Percentiles rank a stretch among this genome's conserved stretches.
Evolutionary conservation across 345 rosid species (phyloP).

Genomic region (Brassica juncea): DNA sequence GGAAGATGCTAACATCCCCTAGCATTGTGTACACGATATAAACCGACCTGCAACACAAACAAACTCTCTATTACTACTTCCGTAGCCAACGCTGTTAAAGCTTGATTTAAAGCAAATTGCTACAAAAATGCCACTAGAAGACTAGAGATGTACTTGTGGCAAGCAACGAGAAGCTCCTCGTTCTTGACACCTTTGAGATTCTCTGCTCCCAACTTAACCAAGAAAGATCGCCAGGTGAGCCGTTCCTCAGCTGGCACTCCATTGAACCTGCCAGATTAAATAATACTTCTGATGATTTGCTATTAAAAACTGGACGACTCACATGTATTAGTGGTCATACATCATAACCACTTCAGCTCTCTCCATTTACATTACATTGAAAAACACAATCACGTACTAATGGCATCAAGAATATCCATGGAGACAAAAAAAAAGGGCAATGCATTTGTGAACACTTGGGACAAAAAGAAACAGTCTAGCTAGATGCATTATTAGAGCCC

Average conservation of each 20-base stretch:
- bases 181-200: slow-evolving; percentile 88
- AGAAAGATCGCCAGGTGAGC: slow-evolving; percentile 87
- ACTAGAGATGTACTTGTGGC: slow-evolving; percentile 71
- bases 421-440: not conserved
- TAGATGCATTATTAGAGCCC: not conserved
- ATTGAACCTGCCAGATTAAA: slow-evolving; percentile 60
- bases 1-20: slow-evolving; percentile 87
- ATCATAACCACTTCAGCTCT: not conserved
- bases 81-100: not conserved
- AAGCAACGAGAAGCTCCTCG: slow-evolving; percentile 95
- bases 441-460: not conserved
- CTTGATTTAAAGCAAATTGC: not conserved
- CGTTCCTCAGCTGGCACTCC: slow-evolving; percentile 98
- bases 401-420: not conserved
- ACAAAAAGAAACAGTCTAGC: not conserved
- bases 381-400: not conserved
- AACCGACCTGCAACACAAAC: slow-evolving; percentile 61
- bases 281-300: not conserved
- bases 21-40: slow-evolving; percentile 90
- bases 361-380: not conserved
- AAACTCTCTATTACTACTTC: not conserved
- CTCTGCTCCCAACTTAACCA: slow-evolving; percentile 88
- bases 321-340: not conserved
- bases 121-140: not conserved
- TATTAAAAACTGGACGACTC: not conserved